Base-by-base conservation (phyloP, 2,329 filamentous ascomycete genomes). In the Meredithiella fracta region DNA sequence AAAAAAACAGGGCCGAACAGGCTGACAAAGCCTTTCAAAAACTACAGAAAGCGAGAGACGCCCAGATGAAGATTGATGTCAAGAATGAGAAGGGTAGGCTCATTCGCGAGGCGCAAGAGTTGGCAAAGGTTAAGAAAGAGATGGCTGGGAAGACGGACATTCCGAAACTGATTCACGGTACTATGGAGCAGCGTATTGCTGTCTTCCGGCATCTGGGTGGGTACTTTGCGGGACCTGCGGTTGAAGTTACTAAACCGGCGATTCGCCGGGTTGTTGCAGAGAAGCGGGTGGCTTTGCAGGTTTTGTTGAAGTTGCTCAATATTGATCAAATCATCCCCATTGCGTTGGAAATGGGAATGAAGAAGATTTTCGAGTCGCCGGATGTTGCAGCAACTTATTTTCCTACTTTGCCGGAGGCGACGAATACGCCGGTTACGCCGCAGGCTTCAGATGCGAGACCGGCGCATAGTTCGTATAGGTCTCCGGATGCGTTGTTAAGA, bases 121-220 rank as follows among this genome's bases (percentile, higher is more conserved):
- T 34, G 29, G 29, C 29, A 5, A 34, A 34, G 29, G 29, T 34
- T 11, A 34, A 34, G 11, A 34, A 34, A 11, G 29, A 34, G 29
- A 34, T 34, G 5, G 29, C 5, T 5, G 29, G 5, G 29, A 34
- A 34, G 5, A 34, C 5, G 2, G 42, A 29, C n/a, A 11, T 49
- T 14, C 29, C 29, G 5, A 34, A 34, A 11, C 11, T 34, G 29
- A 11, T 34, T 20, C 38, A 42, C 5, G 55, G 55, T 3, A 53
- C 55, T 1, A 22, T 31, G 14, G 55, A 53, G 4, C 50, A 57
- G 20, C 50, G 51, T n/a, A 29, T 51, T 3, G 34, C 44, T 2
- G 55, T 57, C 17, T 57, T 47, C 42, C 55, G 51, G 6, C 55
- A 57, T 17, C 29, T 57, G n/a, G 26, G 54, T 31, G 50, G 50